A percentile compares a stretch with the other conserved stretches of the same genome.
Conservation (phyloP, 148 eudicot genomes). For the Rhododendron ovatum region DNA sequence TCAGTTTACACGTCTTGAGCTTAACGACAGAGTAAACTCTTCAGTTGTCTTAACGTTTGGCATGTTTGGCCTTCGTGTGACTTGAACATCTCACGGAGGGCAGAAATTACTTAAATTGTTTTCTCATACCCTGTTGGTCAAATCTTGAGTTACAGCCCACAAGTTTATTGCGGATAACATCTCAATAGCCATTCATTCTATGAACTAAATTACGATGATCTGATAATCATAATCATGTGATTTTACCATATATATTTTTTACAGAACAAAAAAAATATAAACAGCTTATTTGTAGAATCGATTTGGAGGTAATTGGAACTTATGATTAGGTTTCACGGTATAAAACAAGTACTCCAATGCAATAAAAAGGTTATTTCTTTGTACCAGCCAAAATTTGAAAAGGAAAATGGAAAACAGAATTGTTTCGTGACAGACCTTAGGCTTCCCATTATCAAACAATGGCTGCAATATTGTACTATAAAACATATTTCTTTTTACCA, state of each 20-base stretch:
- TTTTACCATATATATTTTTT: background rate
- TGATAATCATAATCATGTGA: background rate
- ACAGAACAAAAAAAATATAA: background rate
- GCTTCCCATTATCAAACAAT: constrained; percentile 4
- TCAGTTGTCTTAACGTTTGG: too few species aligned
- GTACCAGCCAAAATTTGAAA: background rate
- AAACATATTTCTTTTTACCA: background rate
- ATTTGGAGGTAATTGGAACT: background rate
- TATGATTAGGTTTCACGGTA: background rate
- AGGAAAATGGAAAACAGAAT: background rate
- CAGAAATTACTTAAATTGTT: too few species aligned
- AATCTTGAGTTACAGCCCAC: background rate
- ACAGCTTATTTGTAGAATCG: background rate
- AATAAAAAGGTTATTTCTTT: background rate
- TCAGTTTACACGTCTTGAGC: background rate
- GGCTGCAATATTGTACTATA: background rate
- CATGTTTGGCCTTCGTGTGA: background rate
- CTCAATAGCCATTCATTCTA: background rate
- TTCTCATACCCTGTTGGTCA: too few species aligned
- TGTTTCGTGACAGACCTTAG: background rate
- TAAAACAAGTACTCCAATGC: background rate
- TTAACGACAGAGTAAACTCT: too few species aligned
- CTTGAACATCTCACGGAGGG: background rate
- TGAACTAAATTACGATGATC: background rate
- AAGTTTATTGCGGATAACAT: background rate